Evolutionary conservation across 495 filamentous ascomycete species (phyloP).

Genomic region (Lepidopterella palustris): DNA sequence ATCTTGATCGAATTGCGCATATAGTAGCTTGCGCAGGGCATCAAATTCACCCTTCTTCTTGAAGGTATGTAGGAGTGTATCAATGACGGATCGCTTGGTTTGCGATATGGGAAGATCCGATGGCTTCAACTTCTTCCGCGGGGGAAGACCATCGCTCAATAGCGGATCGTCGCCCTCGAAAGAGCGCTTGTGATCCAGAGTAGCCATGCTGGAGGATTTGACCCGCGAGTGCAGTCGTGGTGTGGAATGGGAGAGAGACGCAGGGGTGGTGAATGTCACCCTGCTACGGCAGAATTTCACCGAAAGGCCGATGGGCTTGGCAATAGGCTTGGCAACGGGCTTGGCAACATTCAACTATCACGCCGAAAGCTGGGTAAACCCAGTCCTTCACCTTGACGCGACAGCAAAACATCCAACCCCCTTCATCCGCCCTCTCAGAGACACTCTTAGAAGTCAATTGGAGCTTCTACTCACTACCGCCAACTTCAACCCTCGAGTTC

Average conservation of each 20-base stretch:
- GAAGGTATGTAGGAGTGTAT: constrained; percentile 69
- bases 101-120: constrained; percentile 73
- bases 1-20: constrained; percentile 70
- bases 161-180: constrained; percentile 22
- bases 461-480: constrained; percentile 30
- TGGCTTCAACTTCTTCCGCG: constrained; percentile 69
- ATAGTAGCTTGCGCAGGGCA: constrained; percentile 69
- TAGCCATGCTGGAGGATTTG: constrained; percentile 24
- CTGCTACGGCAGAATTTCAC: not conserved
- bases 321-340: too few relatives aligned
- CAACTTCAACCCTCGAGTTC: constrained; percentile 12
- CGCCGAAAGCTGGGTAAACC: not conserved
- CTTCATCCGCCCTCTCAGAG: constrained; percentile 9
- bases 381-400: constrained; percentile 8
- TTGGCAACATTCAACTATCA: not conserved
- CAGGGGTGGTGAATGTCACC: not conserved
- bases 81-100: constrained; percentile 66
- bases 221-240: not conserved
- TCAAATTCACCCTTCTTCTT: constrained; percentile 92
- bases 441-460: constrained; percentile 11
- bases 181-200: constrained; percentile 16
- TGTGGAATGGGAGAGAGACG: constrained; percentile 1
- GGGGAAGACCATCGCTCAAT: constrained; percentile 34
- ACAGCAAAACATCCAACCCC: constrained; percentile 9
- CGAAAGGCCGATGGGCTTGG: not conserved